Evolutionary conservation across 306 rosid genomes (phyloP), one percentile per base, ranked within the genome.

Genomic region (Gastrolobium villosum): DNA sequence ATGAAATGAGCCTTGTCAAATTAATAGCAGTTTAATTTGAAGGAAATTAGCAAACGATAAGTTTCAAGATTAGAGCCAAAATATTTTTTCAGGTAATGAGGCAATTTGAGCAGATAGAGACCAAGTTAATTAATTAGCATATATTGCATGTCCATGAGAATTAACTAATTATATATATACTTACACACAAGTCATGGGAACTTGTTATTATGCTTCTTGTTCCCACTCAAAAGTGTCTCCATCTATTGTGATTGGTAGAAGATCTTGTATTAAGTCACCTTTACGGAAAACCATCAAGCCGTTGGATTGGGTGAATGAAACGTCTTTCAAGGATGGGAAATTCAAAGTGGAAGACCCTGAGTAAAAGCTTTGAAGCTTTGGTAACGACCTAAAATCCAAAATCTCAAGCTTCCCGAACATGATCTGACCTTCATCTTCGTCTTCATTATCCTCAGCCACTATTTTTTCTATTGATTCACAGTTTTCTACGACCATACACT

Each of bases 361-460:
- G 54, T 80, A 80, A 60, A 78, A 81, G 73, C 67, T 31, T 81
- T 5, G 35, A 5, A 82, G 57, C 5, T 9, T 50, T 39, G 77
- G 59, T 20, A 67, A 37, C 0, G 10, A 10, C 31, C 1, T 0
- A 1, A 82, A 74, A 2, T 0, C 7, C 69, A 82, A 26, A 32
- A 2, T 1, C n/a, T 41, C 0, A n/a, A 82, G 70, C 43, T 76
- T 2, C 7, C 0, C 0, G 4, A 82, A 70, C 35, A 34, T 64
- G 0, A 72, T 80, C 5, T 30, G 20, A 1, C 34, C 37, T 7
- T 32, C 10, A 34, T 34, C 14, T 31, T 57, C 26, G 3, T 39
- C 65, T 10, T 55, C 59, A 11, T 7, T 32, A 15, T 68, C n/a
- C 10, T 20, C 9, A 30, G 35, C 7, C 13, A 55, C 62, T 6